Evolutionary conservation across 495 filamentous ascomycete genomes (phyloP).

Genomic region (Daldinia vernicosa): DNA sequence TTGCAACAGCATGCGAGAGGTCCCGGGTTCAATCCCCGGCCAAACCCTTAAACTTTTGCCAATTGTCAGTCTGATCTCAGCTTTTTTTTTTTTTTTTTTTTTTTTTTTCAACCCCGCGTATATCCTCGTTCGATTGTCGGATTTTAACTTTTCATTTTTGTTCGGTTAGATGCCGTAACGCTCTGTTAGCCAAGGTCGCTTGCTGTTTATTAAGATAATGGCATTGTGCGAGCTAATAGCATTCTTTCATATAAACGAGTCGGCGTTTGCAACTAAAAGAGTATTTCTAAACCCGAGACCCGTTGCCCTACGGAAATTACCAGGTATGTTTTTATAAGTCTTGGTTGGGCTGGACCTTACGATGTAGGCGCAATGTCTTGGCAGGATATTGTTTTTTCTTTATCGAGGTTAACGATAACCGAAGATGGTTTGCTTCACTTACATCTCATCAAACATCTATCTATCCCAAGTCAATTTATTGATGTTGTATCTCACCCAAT

Average conservation of each 20-base stretch:
- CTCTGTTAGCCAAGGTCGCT: background rate
- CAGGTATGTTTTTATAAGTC: background rate
- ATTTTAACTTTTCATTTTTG: background rate
- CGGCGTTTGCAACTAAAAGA: background rate
- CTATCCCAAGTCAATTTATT: background rate
- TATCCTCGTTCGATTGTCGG: too few species aligned
- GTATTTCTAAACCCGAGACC: background rate
- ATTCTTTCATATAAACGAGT: too few species aligned
- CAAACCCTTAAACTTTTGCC: slow-evolving; percentile 21
- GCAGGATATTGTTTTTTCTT: too few species aligned
- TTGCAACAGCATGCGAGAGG: too few species aligned
- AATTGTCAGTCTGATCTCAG: background rate
- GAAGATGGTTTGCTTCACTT: too few species aligned
- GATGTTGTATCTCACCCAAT: background rate
- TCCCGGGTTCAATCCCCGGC: slow-evolving; percentile 39
- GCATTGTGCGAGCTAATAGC: too few species aligned
- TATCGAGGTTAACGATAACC: too few species aligned
- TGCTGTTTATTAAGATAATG: too few species aligned
- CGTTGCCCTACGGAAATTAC: background rate
- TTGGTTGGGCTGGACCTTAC: background rate
- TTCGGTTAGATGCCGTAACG: background rate
- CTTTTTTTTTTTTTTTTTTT: background rate
- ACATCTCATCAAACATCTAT: too few species aligned
- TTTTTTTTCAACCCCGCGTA: too few species aligned
- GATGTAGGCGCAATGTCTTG: background rate